Conservation (phyloP, 169 alveolate species). For the Cryptosporidium felis region DNA sequence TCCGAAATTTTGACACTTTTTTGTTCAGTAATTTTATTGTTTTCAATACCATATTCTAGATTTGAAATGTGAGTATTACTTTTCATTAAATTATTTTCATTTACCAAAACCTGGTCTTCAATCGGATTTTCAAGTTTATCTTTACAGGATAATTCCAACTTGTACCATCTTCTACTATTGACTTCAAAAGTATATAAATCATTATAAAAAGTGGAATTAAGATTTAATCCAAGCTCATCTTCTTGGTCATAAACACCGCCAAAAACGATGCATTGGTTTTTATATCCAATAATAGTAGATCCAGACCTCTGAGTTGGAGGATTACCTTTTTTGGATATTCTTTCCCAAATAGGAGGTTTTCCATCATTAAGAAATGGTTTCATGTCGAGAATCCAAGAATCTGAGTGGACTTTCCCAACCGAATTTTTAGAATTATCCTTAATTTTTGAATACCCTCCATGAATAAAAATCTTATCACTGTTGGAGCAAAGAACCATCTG, state of each 20-base stretch:
- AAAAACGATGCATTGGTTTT: conserved; percentile 79
- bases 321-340: conserved; percentile 28
- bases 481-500: conserved; percentile 43
- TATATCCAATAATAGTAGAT: conserved; percentile 78
- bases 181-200: conserved; percentile 80
- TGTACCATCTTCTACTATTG: conserved; percentile 71
- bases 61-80: no score
- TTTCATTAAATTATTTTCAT: not conserved
- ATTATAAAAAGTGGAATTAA: conserved; percentile 79
- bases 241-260: conserved; percentile 90
- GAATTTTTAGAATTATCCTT: conserved; percentile 83
- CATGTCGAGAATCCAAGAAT: conserved; percentile 87
- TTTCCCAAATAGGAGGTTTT: conserved; percentile 54
- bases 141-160: conserved; percentile 6
- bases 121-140: not conserved
- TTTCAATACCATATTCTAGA: no score
- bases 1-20: no score
- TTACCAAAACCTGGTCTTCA: not conserved
- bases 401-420: conserved; percentile 82
- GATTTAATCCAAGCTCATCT: conserved; percentile 79
- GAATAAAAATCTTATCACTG: conserved; percentile 76
- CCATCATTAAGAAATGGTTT: conserved; percentile 70
- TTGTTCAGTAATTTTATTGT: no score
- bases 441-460: conserved; percentile 89
- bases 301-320: conserved; percentile 78